Conservation (phyloP, 768 basidiomycete genomes). For the Trametes elegans region DNA sequence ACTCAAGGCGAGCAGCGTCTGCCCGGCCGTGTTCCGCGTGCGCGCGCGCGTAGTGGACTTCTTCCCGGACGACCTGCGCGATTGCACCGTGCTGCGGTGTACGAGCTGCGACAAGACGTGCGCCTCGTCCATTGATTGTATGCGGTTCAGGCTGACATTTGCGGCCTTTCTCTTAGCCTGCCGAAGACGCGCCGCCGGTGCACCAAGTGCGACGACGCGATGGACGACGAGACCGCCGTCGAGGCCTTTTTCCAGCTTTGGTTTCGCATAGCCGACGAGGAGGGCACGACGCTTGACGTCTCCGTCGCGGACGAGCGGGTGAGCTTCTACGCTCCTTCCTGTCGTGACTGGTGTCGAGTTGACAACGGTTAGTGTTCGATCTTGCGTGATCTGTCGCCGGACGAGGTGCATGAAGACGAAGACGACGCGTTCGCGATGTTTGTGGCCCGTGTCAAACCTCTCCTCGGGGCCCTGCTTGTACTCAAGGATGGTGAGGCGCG, state of each 20-base stretch:
- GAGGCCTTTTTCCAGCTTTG: conserved; percentile 48
- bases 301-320: conserved; percentile 50
- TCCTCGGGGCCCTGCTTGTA: conserved; percentile 47
- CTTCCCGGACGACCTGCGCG: conserved; percentile 47
- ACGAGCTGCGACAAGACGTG: conserved; percentile 52
- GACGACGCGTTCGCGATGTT: conserved; percentile 36
- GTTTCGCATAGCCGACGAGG: conserved; percentile 51
- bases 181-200: conserved; percentile 41
- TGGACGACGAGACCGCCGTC: conserved; percentile 39
- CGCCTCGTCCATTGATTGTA: conserved; percentile 16
- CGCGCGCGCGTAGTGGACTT: conserved; percentile 54
- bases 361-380: conserved; percentile 26
- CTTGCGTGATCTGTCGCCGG: conserved; percentile 43
- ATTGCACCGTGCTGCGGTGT: conserved; percentile 51
- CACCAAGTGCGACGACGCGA: conserved; percentile 47
- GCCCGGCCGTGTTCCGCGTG: conserved; percentile 40
- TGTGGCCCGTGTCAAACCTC: conserved; percentile 38
- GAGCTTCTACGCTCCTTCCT: neutral
- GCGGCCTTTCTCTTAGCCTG: conserved; percentile 37
- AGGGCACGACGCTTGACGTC: conserved; percentile 41
- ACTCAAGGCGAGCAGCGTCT: conserved; percentile 4
- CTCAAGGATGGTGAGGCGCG: conserved; percentile 33
- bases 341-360: conserved; percentile 2
- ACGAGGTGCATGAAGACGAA: conserved; percentile 44
- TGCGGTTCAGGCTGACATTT: neutral